Evolutionary conservation across 352 stramenopile genomes (phyloP).

Genomic region (Pythium biforme): DNA sequence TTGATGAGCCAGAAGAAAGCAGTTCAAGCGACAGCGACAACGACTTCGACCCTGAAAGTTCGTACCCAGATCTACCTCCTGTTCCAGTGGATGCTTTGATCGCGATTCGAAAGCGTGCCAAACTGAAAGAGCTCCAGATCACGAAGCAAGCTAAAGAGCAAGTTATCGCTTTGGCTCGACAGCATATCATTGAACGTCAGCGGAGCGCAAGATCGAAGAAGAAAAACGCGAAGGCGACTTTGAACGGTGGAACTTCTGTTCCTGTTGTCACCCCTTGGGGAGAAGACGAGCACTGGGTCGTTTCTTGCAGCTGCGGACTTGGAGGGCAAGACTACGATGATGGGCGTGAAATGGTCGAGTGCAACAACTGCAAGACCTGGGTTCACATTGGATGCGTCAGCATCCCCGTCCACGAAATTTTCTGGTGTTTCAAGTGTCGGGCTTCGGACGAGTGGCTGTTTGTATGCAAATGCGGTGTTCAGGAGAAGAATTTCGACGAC

Average conservation of each 20-base stretch:
- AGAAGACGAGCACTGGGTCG: constrained; percentile 32
- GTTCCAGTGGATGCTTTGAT: constrained; percentile 64
- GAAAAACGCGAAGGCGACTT: constrained; percentile 15
- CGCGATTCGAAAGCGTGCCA: constrained; percentile 45
- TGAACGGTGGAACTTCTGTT: not conserved
- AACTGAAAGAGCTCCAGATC: constrained; percentile 56
- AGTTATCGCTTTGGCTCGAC: constrained; percentile 14
- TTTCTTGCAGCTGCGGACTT: constrained; percentile 36
- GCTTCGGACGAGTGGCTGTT: constrained; percentile 53
- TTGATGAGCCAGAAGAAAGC: constrained; percentile 31
- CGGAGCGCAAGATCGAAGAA: constrained; percentile 33
- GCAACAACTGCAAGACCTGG: constrained; percentile 41
- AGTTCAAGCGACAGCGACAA: constrained; percentile 51
- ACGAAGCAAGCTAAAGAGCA: constrained; percentile 40
- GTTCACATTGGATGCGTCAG: constrained; percentile 60
- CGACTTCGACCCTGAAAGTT: constrained; percentile 51
- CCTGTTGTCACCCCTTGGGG: constrained; percentile 8
- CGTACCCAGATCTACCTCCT: constrained; percentile 54
- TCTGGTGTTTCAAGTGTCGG: constrained; percentile 55
- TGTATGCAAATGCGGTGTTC: constrained; percentile 59
- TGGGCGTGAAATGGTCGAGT: constrained; percentile 37
- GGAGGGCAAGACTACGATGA: constrained; percentile 46
- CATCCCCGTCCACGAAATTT: constrained; percentile 45
- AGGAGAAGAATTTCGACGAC: constrained; percentile 66
- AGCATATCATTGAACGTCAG: constrained; percentile 17